phyloP scores from a whole-genome alignment of 306 rosid genomes.

The Hippophae tibetana region DNA sequence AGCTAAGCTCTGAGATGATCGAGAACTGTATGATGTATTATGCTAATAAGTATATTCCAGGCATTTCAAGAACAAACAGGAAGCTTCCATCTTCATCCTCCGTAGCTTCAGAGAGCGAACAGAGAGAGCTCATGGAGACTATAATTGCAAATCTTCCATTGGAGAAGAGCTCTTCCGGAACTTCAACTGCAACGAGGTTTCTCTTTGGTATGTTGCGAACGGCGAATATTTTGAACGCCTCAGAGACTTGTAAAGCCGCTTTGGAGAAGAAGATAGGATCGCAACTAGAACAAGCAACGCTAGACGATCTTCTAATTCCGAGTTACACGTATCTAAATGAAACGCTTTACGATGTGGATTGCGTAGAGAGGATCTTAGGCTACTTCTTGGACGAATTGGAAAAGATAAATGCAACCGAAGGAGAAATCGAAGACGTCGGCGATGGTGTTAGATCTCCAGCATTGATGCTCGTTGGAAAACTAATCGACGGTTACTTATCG shows the following conservation, averaged over 20 bases:
- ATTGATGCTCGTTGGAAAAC: conserved; percentile 70
- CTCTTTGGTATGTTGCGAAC: conserved; percentile 70
- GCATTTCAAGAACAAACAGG: conserved; percentile 62
- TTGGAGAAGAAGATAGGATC: conserved; percentile 84
- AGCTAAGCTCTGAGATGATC: conserved; percentile 50
- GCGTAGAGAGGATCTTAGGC: conserved; percentile 61
- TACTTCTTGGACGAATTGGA: conserved; percentile 43
- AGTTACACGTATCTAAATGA: conserved; percentile 86
- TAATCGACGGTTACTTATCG: conserved; percentile 74
- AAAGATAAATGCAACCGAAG: conserved; percentile 23
- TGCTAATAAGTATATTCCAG: conserved; percentile 78
- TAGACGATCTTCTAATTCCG: conserved; percentile 81
- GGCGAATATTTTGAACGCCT: conserved; percentile 62
- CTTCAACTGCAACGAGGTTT: conserved; percentile 54
- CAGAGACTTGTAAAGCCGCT: conserved; percentile 48
- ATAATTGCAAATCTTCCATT: conserved; percentile 57
- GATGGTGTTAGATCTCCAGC: conserved; percentile 40
- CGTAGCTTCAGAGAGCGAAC: conserved; percentile 48
- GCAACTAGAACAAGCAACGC: conserved; percentile 76
- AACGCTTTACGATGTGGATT: conserved; percentile 80
- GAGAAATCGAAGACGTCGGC: conserved; percentile 15
- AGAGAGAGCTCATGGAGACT: conserved; percentile 70
- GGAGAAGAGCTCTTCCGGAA: conserved; percentile 38
- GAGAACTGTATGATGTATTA: conserved; percentile 73
- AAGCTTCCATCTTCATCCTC: conserved; percentile 38